phyloP scores from a whole-genome alignment of 148 eudicot species.

The Silene uniflora region DNA sequence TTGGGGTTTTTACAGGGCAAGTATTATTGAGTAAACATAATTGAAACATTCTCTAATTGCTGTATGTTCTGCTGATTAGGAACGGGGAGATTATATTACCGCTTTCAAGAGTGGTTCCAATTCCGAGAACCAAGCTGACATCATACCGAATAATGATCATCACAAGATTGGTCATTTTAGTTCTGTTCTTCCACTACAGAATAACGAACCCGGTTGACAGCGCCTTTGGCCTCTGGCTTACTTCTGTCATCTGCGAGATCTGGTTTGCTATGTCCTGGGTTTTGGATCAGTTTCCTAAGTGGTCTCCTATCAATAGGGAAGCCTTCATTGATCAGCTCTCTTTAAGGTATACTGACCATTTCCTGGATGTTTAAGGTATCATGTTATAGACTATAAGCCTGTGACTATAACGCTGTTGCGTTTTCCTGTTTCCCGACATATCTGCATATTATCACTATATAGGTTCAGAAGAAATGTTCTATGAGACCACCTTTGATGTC shows the following conservation, averaged over 20 bases:
- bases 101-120: slow-evolving; percentile 68
- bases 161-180: slow-evolving; percentile 66
- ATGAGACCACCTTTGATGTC: no score
- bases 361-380: background rate
- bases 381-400: no score
- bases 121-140: slow-evolving; percentile 69
- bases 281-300: slow-evolving; percentile 97
- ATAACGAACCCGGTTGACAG: slow-evolving; percentile 91
- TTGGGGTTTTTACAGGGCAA: background rate
- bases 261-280: slow-evolving; percentile 99
- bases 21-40: background rate
- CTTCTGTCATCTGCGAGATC: slow-evolving; percentile 97
- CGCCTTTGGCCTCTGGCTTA: slow-evolving; percentile 89
- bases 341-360: slow-evolving; percentile 46
- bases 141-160: slow-evolving; percentile 83
- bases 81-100: slow-evolving; percentile 47
- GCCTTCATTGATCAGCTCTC: slow-evolving; percentile 74
- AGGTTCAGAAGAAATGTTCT: no score
- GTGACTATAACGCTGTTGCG: background rate
- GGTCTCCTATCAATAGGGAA: slow-evolving; percentile 79
- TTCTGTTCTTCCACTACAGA: slow-evolving; percentile 87
- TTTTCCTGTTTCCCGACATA: no score
- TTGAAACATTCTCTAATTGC: background rate
- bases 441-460: no score
- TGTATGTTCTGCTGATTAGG: slow-evolving; percentile 39